These are phyloP conservation scores for Besnoitia besnoiti DNA, from an alignment of 169 alveolate species.

Conservation along the genomic window DNA sequence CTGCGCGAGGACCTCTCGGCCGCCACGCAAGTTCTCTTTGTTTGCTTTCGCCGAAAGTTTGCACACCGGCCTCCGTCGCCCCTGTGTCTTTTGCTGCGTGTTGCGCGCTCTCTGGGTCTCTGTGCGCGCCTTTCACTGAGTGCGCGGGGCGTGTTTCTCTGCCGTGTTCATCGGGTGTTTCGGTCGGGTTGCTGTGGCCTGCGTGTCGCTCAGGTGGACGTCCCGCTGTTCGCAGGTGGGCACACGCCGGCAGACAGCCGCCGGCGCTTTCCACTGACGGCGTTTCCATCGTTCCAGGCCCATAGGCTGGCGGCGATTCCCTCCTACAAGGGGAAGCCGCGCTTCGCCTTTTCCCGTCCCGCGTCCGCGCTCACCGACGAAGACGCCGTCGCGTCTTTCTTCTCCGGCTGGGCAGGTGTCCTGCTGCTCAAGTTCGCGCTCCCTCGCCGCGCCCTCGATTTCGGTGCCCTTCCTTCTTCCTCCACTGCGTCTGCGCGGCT, in stretches of 20 bases:
- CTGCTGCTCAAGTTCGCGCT: not conserved
- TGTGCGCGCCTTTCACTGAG: not conserved
- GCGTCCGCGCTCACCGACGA: not conserved
- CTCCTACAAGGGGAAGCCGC: not conserved
- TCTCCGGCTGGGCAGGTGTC: constrained; percentile 27
- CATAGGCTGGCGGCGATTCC: not conserved
- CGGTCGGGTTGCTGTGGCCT: not conserved
- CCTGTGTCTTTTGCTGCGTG: not conserved
- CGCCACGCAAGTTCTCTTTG: too few relatives aligned
- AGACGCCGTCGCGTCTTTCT: not conserved
- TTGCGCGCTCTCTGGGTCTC: not conserved
- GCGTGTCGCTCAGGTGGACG: not conserved
- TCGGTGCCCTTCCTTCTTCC: not conserved
- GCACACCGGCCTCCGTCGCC: not conserved
- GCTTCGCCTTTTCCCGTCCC: not conserved
- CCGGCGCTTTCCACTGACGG: not conserved
- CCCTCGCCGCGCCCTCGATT: not conserved
- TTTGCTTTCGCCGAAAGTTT: not conserved
- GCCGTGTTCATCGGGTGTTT: not conserved
- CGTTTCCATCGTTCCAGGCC: not conserved
- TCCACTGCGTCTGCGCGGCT: not conserved
- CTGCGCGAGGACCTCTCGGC: too few relatives aligned
- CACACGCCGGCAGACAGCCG: not conserved
- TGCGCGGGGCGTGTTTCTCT: not conserved
- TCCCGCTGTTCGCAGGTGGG: not conserved